Percentiles rank a stretch among this genome's conserved stretches.
Evolutionary conservation across 371 early-diverging fungal genomes (phyloP).

Genomic region (Mortierella sp.): DNA sequence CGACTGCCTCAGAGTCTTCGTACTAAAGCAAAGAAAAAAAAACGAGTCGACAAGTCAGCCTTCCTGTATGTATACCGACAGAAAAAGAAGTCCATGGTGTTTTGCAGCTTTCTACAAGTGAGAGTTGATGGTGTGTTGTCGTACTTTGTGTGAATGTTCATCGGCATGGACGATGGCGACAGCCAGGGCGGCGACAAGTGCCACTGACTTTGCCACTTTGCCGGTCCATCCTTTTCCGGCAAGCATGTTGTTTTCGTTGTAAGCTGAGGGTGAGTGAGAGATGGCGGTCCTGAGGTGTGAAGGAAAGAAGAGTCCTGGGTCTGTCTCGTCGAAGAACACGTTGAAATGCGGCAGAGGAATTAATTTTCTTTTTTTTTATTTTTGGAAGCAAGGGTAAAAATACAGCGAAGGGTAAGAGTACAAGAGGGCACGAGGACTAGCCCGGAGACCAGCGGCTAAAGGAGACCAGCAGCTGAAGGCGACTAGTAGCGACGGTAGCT

Average conservation of each 20-base stretch:
- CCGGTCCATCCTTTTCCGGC: constrained; percentile 22
- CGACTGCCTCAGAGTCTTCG: constrained; percentile 66
- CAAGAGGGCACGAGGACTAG: background rate
- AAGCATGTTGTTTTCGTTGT: constrained; percentile 17
- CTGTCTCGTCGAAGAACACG: background rate
- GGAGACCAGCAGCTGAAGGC: background rate
- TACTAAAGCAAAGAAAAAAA: constrained; percentile 59
- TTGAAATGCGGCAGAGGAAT: background rate
- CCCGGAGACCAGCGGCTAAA: background rate
- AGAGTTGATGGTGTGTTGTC: background rate
- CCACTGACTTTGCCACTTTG: constrained; percentile 23
- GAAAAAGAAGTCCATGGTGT: background rate
- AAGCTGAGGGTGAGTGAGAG: background rate
- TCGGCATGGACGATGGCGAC: constrained; percentile 33
- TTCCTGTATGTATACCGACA: background rate
- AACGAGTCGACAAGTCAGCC: background rate
- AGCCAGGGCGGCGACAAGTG: constrained; percentile 25
- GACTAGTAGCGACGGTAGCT: constrained; percentile 9
- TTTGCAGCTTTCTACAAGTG: background rate
- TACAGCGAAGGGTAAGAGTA: background rate
- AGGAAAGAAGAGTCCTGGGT: background rate
- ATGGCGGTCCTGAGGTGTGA: background rate
- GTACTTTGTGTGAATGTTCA: constrained; percentile 57
- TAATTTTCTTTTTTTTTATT: background rate
- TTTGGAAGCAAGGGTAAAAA: background rate